Conservation (phyloP, 495 filamentous ascomycete species). For the Tuber melanosporum region DNA sequence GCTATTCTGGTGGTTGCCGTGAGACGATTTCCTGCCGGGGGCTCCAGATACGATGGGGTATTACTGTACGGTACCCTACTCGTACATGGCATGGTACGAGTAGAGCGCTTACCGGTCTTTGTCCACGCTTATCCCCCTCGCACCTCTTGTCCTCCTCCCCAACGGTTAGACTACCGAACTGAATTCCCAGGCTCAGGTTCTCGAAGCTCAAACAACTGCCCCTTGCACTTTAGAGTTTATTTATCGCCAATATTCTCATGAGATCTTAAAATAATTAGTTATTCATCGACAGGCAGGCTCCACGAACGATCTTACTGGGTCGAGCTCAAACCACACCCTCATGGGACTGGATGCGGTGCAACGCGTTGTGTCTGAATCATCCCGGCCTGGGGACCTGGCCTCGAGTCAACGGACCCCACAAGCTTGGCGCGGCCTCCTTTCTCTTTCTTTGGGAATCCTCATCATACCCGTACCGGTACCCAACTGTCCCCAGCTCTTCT, state of each 20-base stretch:
- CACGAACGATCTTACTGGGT: background rate
- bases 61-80: too few species aligned
- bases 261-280: background rate
- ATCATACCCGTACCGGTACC: background rate
- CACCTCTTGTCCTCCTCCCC: background rate
- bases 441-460: background rate
- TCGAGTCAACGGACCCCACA: background rate
- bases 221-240: background rate
- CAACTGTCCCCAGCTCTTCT: background rate
- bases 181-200: background rate
- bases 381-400: background rate
- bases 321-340: background rate
- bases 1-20: background rate
- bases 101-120: background rate
- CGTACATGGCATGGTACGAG: background rate
- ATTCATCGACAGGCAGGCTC: background rate
- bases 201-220: background rate
- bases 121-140: background rate
- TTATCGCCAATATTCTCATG: background rate
- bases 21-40: background rate
- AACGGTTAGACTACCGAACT: background rate
- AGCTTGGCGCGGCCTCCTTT: background rate
- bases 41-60: background rate
- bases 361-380: background rate
- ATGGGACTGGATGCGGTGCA: background rate